phyloP scores from a whole-genome alignment of 257 asterid genomes.

The Orobanche coerulescens region DNA sequence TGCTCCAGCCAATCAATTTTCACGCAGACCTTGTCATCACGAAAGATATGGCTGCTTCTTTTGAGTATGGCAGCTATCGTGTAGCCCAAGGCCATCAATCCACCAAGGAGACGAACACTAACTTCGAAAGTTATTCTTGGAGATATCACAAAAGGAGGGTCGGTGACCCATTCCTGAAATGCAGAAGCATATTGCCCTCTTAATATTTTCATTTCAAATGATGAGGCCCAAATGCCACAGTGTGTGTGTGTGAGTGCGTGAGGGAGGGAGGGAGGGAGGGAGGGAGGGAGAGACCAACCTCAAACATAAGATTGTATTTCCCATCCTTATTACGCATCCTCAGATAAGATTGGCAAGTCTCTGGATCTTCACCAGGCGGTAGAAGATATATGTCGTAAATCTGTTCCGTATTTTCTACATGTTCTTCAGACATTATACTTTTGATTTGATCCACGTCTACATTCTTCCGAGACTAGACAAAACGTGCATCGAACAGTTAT shows the following conservation, averaged over 20 bases:
- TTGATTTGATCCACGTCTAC: slow-evolving; percentile 59
- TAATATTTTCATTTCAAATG: not conserved
- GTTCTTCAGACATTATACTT: slow-evolving; percentile 59
- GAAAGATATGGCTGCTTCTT: slow-evolving; percentile 81
- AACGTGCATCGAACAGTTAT: slow-evolving; percentile 25
- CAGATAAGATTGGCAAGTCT: slow-evolving; percentile 91
- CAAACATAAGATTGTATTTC: slow-evolving; percentile 98
- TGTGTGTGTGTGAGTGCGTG: not conserved
- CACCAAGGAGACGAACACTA: slow-evolving; percentile 95
- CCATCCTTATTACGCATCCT: slow-evolving; percentile 99
- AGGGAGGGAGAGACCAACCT: slow-evolving; percentile 36
- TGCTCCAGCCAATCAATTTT: slow-evolving; percentile 96
- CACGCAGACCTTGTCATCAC: slow-evolving; percentile 78
- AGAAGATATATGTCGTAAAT: slow-evolving; percentile 92
- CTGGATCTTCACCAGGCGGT: slow-evolving; percentile 99
- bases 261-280: not conserved
- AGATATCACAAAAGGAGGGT: slow-evolving; percentile 90
- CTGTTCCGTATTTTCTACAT: slow-evolving; percentile 58
- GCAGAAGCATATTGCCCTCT: slow-evolving; percentile 20
- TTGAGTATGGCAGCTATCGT: slow-evolving; percentile 94
- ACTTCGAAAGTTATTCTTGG: slow-evolving; percentile 99
- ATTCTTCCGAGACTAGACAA: slow-evolving; percentile 55
- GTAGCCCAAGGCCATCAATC: slow-evolving; percentile 97
- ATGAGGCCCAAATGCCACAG: too few species aligned
- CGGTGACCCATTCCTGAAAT: slow-evolving; percentile 92